Evolutionary conservation across 805 yeast genomes (phyloP).

Genomic region (Dipodascus geniculatus): DNA sequence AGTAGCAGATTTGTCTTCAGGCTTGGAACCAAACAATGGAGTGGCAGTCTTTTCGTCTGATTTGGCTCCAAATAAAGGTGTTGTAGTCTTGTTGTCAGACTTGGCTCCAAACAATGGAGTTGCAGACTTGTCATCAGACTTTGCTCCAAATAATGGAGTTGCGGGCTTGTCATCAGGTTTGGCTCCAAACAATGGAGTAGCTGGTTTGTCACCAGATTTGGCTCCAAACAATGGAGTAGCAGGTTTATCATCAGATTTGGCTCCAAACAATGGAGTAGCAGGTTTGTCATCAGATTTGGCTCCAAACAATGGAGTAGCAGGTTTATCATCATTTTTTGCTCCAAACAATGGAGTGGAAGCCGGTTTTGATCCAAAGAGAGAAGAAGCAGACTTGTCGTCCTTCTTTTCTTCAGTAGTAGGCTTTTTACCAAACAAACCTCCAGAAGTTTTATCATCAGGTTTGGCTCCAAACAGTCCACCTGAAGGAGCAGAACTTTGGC

Average conservation of each 20-base stretch:
- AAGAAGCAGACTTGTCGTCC: conserved; percentile 7
- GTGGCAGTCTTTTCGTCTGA: conserved; percentile 8
- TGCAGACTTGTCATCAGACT: conserved; percentile 2
- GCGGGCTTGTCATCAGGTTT: conserved; percentile 6
- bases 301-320: conserved; percentile 11
- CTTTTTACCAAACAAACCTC: conserved; percentile 9
- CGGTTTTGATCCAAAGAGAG: conserved; percentile 12
- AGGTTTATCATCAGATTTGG: conserved; percentile 5
- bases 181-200: conserved; percentile 13
- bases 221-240: conserved; percentile 11
- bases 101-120: not conserved
- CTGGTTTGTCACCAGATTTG: conserved; percentile 8
- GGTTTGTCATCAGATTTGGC: conserved; percentile 8
- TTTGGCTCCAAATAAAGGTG: too few species aligned
- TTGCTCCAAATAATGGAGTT: conserved; percentile 12
- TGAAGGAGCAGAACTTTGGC: conserved; percentile 8
- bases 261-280: conserved; percentile 6
- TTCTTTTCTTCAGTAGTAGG: conserved; percentile 11
- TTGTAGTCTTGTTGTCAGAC: conserved; percentile 5
- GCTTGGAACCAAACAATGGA: conserved; percentile 5
- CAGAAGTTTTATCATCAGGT: conserved; percentile 8
- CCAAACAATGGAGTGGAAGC: conserved; percentile 1
- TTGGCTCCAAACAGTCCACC: conserved; percentile 4
- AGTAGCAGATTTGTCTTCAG: conserved; percentile 11
- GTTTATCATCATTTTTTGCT: not conserved